Conservation (phyloP, 768 basidiomycete species). For the Cystofilobasidium macerans region DNA sequence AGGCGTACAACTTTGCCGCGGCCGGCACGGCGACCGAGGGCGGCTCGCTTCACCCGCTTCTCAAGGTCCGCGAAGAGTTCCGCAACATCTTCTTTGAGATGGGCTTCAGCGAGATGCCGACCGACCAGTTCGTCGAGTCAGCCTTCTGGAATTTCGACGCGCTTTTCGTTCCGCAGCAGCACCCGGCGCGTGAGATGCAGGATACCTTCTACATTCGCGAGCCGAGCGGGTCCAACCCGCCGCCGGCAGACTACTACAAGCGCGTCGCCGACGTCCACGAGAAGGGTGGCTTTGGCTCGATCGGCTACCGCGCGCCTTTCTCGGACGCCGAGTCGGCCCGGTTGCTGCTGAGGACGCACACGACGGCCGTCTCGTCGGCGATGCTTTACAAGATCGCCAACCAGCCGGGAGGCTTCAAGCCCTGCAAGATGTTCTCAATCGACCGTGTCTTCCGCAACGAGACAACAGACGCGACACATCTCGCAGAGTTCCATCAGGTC, state of each 20-base stretch:
- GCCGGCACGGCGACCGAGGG: constrained; percentile 80
- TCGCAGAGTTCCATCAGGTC: constrained; percentile 99
- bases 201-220: constrained; percentile 82
- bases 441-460: constrained; percentile 98
- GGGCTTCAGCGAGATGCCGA: constrained; percentile 99
- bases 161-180: constrained; percentile 95
- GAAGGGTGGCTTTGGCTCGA: constrained; percentile 76
- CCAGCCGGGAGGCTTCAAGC: constrained; percentile 43
- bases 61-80: constrained; percentile 97
- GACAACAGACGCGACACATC: constrained; percentile 93
- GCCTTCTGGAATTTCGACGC: constrained; percentile 99
- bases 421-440: constrained; percentile 78
- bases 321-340: constrained; percentile 80
- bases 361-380: constrained; percentile 82
- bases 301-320: constrained; percentile 97
- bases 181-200: constrained; percentile 92
- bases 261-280: constrained; percentile 69
- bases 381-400: constrained; percentile 93
- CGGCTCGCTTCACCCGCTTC: constrained; percentile 86
- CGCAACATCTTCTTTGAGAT: constrained; percentile 97
- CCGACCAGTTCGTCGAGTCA: constrained; percentile 87
- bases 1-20: constrained; percentile 98
- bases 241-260: constrained; percentile 71
- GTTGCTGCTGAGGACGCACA: constrained; percentile 89
- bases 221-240: constrained; percentile 41